A percentile compares a stretch with the other conserved stretches of the same genome.
Evolutionary conservation across 306 rosid genomes (phyloP).

Genomic region (Hippophae rhamnoides): DNA sequence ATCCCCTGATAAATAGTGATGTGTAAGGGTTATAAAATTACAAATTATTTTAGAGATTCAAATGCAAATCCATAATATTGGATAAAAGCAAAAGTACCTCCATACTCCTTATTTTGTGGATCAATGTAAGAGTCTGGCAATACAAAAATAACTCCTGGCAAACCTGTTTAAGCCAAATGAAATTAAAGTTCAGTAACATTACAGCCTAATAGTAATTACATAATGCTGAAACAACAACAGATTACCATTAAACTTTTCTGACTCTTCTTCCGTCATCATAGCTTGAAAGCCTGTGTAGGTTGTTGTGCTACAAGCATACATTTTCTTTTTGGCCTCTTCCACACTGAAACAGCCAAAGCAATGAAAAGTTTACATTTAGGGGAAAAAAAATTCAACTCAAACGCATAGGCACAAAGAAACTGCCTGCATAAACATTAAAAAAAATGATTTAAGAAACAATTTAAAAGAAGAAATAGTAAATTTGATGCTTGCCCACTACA

Average conservation of each 20-base stretch:
- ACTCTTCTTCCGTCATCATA: conserved; percentile 70
- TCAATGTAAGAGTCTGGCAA: conserved; percentile 81
- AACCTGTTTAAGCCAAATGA: conserved; percentile 27
- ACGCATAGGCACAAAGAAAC: too few relatives aligned
- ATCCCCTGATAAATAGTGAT: conserved; percentile 45
- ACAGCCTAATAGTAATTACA: conserved; percentile 7
- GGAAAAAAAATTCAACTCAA: neutral
- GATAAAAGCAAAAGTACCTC: conserved; percentile 36
- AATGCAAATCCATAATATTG: too few relatives aligned
- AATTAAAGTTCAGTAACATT: neutral
- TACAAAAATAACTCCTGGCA: conserved; percentile 70
- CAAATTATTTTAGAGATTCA: too few relatives aligned
- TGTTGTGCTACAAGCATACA: conserved; percentile 89
- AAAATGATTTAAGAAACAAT: too few relatives aligned
- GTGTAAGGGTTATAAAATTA: too few relatives aligned
- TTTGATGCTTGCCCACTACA: too few relatives aligned
- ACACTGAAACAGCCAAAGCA: conserved; percentile 26
- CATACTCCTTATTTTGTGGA: conserved; percentile 69
- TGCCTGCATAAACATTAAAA: too few relatives aligned
- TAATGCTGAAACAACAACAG: neutral
- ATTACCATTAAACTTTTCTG: conserved; percentile 63
- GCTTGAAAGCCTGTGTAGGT: conserved; percentile 77
- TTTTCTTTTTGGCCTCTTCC: conserved; percentile 80
- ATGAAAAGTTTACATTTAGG: neutral
- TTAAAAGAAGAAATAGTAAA: too few relatives aligned